These are phyloP conservation scores for Fusarium torulosum DNA, from an alignment of 2,329 filamentous ascomycete genomes.

Conservation along the genomic window DNA sequence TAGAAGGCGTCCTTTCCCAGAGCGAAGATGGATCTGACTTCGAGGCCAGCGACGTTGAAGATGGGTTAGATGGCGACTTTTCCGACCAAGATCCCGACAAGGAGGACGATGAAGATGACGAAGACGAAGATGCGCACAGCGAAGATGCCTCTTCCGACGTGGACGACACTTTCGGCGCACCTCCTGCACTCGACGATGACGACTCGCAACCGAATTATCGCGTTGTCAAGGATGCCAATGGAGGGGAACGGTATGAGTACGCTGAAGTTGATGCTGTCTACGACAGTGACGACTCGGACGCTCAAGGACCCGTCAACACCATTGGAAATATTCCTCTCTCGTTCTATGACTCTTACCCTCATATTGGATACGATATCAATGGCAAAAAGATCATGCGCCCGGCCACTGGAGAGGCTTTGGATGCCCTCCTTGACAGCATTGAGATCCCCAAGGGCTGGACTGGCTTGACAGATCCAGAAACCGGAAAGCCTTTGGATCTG, in stretches of 20 bases:
- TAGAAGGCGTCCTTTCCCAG: slow-evolving; percentile 69
- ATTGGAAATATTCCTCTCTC: slow-evolving; percentile 94
- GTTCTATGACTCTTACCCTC: slow-evolving; percentile 97
- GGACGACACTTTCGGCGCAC: slow-evolving; percentile 47
- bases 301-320: slow-evolving; percentile 83
- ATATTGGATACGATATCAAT: slow-evolving; percentile 99
- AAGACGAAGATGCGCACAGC: slow-evolving; percentile 45
- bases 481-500: slow-evolving; percentile 90
- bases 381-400: slow-evolving; percentile 98
- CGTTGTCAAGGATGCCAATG: slow-evolving; percentile 85
- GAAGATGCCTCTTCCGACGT: slow-evolving; percentile 53
- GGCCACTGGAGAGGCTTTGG: slow-evolving; percentile 91
- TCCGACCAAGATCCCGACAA: slow-evolving; percentile 48
- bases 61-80: slow-evolving; percentile 51
- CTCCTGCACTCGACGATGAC: slow-evolving; percentile 56
- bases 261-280: slow-evolving; percentile 94
- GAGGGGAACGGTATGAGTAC: slow-evolving; percentile 90
- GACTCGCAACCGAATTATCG: slow-evolving; percentile 61
- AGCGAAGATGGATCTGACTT: slow-evolving; percentile 70
- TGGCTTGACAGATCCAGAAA: slow-evolving; percentile 91
- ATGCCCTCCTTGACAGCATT: slow-evolving; percentile 94
- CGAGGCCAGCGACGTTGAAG: slow-evolving; percentile 54
- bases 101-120: slow-evolving; percentile 57
- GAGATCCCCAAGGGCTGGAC: slow-evolving; percentile 98
- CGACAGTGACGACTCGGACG: slow-evolving; percentile 94